Base-by-base conservation (phyloP, 164 flowering plant species). In the Santalum album region DNA sequence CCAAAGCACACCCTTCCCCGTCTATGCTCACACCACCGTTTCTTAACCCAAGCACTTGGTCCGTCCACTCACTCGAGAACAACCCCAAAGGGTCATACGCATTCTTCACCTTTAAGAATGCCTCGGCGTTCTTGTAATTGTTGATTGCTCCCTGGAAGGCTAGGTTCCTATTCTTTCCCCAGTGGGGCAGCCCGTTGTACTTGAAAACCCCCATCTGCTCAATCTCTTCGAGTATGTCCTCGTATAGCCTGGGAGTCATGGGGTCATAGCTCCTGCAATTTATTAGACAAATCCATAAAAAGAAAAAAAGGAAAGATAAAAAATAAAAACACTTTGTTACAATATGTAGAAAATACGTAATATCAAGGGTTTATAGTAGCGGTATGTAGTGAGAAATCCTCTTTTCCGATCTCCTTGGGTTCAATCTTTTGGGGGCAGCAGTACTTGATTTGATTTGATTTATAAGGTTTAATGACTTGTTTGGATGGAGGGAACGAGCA, bases 151-250 rank as follows among this genome's bases (percentile, higher is more conserved):
- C 46, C 20, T 4, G 1, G 46, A 43, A 43, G 6, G 46, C 46
- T 0, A 43, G 21, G 46, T 43, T 43, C 5, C 46, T 20, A 19
- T 43, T 43, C 22, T 43, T 43, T 19, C 46, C 46, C 46, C 46
- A 43, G 22, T 43, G 46, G 21, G 46, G 46, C 46, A 43, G 7
- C 46, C 21, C 46, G 6, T 19, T 21, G 12, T 43, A 43, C 22
- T n/a, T 43, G 46, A 43, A 43, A n/a, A n/a, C 9, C 21, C 12
- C 46, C 46, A 43, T 43, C 46, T 43, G 46, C 46, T 43, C 46
- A 4, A 43, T 21, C 46, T 43, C 46, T 43, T 43, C 46, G 4
- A 43, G 20, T 19, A 43, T 12, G 2, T 43, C 46, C 22, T 43
- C 46, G 12, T 43, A 43, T 6, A 43, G 2, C 21, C 46, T n/a